Evolutionary conservation across 2,329 filamentous ascomycete species (phyloP).

Genomic region (Pyrenochaeta sp.): DNA sequence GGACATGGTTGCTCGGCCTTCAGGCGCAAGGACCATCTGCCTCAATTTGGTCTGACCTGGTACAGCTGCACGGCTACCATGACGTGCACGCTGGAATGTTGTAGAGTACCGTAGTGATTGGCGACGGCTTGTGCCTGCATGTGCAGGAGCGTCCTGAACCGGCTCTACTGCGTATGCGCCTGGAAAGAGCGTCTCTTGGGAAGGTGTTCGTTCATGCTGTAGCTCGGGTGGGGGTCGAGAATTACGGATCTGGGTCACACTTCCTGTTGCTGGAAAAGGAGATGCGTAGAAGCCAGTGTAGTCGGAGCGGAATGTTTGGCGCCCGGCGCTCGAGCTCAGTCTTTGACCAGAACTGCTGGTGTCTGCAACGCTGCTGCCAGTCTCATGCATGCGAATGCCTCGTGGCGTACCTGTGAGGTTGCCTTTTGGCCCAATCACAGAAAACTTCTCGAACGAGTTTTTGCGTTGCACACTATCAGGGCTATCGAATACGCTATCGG

Average conservation of each 20-base stretch:
- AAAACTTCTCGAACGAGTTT: conserved; percentile 48
- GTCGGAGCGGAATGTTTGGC: conserved; percentile 16
- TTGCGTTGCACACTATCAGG: conserved; percentile 28
- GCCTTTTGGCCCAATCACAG: conserved; percentile 42
- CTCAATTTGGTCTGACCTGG: conserved; percentile 45
- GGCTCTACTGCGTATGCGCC: conserved; percentile 18
- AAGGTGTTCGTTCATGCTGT: conserved; percentile 30
- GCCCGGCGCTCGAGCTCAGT: conserved; percentile 29
- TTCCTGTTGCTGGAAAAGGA: conserved; percentile 30
- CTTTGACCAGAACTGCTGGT: conserved; percentile 44
- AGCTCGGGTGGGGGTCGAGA: conserved; percentile 1
- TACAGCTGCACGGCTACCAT: conserved; percentile 40
- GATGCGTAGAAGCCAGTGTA: conserved; percentile 33
- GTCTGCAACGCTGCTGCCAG: conserved; percentile 50
- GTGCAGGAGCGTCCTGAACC: conserved; percentile 20
- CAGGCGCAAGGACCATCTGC: conserved; percentile 45
- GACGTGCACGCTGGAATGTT: conserved; percentile 26
- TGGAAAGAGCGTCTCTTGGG: conserved; percentile 32
- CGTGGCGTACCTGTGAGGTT: conserved; percentile 50
- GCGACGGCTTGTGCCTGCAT: conserved; percentile 14
- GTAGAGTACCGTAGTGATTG: conserved; percentile 25
- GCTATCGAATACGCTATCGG: conserved; percentile 3
- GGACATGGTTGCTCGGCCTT: conserved; percentile 28
- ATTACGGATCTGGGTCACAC: conserved; percentile 31
- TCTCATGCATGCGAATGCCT: conserved; percentile 47